Base-by-base conservation (phyloP, 139 green algal species). In the Bryopsis sp. region DNA sequence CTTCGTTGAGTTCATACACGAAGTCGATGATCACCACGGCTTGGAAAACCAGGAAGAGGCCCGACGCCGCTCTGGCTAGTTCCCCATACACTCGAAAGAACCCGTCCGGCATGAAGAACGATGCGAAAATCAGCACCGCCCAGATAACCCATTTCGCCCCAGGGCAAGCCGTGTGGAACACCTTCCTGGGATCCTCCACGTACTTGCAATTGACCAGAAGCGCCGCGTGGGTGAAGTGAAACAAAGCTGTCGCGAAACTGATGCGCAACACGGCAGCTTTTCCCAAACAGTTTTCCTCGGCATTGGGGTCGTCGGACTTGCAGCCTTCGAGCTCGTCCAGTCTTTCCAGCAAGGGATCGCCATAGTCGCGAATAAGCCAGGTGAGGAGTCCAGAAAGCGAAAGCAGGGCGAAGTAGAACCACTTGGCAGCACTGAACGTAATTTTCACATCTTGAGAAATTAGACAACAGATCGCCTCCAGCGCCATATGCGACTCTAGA, bases 11-110 rank as follows among this genome's bases (percentile, higher is more conserved):
- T 22, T 64, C 39, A 47, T 93, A 95, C 4, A 89, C 48, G 28
- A 85, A 84, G 50, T 89, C 73, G n/a, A 96, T 76, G 19, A 95
- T 65, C 37, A 92, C 81, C 2, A 95, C 39, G 31, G 92, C 72
- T 64, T 92, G 86, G 28, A 95, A 67, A 0, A 96, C 59, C 0
- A 96, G 84, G 75, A 90, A 95, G 28, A 93, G 22, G 26, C 78
- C 83, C 0, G 79, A 78, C 37, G 82, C 69, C 0, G 85, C 65
- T 24, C 83, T 61, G 0, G 85, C 83, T 22, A 85, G 58, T 64
- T 86, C 74, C 33, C 58, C 48, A 38, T 68, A 60, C 29, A 69
- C 29, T 36, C 2, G 2, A 62, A 47, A 64, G 3, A 80, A 72
- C 54, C 88, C 24, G 31, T 78, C 70, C 31, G 84, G 84, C 34